Percentiles rank a stretch among this genome's conserved stretches.
phyloP scores from a whole-genome alignment of 202 grass and related monocot species.

The Schoenoplectus triqueter region DNA sequence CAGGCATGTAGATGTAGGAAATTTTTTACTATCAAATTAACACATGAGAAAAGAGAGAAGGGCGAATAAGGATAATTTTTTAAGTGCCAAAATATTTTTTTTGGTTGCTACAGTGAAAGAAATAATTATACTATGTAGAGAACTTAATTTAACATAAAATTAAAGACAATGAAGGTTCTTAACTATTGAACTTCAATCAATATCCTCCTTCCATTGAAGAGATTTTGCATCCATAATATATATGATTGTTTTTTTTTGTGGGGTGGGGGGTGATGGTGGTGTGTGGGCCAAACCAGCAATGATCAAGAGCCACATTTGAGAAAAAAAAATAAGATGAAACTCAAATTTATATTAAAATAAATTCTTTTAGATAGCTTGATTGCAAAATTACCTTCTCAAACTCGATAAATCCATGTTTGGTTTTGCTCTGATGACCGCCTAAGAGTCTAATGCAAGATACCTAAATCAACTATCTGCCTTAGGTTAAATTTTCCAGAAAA shows the following conservation, averaged over 20 bases:
- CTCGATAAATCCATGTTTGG: slow-evolving; percentile 9
- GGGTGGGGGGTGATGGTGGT: neutral
- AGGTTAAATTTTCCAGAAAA: too few species aligned
- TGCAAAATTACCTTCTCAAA: slow-evolving; percentile 17
- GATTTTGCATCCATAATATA: too few species aligned
- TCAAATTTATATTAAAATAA: neutral
- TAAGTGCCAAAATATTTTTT: neutral
- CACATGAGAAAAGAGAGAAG: slow-evolving; percentile 3
- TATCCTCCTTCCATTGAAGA: too few species aligned
- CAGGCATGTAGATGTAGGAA: neutral
- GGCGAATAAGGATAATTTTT: neutral
- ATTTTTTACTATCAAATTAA: too few species aligned
- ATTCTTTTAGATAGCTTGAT: neutral
- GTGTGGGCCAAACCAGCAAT: neutral
- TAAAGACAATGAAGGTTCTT: neutral
- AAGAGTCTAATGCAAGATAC: slow-evolving; percentile 20
- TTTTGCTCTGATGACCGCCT: neutral
- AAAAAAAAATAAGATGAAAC: neutral
- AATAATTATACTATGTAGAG: neutral
- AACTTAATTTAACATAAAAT: neutral
- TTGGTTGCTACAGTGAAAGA: neutral
- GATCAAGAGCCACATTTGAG: neutral
- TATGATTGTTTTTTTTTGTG: neutral
- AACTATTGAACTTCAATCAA: too few species aligned
- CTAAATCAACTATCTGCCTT: neutral